Percentiles rank a stretch among this genome's conserved stretches.
Evolutionary conservation across 2,329 filamentous ascomycete genomes (phyloP).

Genomic region (Drechslerella dactyloides): DNA sequence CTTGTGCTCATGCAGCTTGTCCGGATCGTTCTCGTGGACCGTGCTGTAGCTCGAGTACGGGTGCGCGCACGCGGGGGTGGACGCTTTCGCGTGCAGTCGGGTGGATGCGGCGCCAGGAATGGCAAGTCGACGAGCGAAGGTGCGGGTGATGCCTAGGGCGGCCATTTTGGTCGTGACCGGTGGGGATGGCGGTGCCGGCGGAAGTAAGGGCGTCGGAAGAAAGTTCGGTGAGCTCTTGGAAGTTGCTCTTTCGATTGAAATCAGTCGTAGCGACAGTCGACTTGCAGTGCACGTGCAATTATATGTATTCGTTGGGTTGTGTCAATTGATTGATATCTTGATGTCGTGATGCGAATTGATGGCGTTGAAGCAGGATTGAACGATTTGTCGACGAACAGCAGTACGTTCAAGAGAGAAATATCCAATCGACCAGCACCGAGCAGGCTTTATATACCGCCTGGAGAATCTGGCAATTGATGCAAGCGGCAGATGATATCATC

Average conservation of each 20-base stretch:
- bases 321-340: no score
- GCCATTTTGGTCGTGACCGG: conserved; percentile 16
- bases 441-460: neutral
- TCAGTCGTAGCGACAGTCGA: no score
- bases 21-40: conserved; percentile 64
- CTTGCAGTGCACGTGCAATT: no score
- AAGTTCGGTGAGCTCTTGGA: conserved; percentile 1
- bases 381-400: no score
- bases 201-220: neutral
- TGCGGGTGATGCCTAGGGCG: neutral
- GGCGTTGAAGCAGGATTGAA: neutral
- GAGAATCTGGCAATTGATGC: neutral
- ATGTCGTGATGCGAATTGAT: no score
- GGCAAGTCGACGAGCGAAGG: conserved; percentile 9
- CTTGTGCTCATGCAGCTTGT: conserved; percentile 66
- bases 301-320: no score
- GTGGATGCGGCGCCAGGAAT: conserved; percentile 9
- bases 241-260: conserved; percentile 8
- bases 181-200: neutral
- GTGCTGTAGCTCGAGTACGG: conserved; percentile 27
- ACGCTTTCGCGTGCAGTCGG: conserved; percentile 1
- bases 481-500: conserved; percentile 6
- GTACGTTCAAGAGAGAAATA: no score
- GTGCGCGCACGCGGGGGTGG: conserved; percentile 1
- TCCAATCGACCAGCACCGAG: no score